These are phyloP conservation scores for Lentinula detonsa DNA, from an alignment of 768 basidiomycete genomes.

Conservation along the genomic window DNA sequence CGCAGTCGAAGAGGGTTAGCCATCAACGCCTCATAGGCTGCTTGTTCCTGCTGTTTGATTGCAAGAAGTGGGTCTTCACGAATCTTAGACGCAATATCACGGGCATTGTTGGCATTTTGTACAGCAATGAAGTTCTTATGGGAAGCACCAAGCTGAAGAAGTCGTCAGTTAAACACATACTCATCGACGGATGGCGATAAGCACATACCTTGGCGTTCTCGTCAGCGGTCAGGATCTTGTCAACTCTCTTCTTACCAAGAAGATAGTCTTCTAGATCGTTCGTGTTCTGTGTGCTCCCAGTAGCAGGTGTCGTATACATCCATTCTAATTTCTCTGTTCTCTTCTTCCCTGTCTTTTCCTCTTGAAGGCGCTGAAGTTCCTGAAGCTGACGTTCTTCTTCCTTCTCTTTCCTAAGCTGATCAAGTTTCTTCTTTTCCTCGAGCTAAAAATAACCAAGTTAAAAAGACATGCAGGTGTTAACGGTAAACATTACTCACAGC, in stretches of 20 bases:
- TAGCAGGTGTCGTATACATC: slow-evolving; percentile 99
- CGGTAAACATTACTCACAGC: slow-evolving; percentile 51
- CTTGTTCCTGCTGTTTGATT: slow-evolving; percentile 97
- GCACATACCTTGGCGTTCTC: slow-evolving; percentile 78
- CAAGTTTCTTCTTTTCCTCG: slow-evolving; percentile 97
- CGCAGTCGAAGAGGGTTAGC: slow-evolving; percentile 81
- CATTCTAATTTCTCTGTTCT: slow-evolving; percentile 93
- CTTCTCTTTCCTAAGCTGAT: slow-evolving; percentile 94
- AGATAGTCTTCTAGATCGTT: slow-evolving; percentile 97
- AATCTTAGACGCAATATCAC: slow-evolving; percentile 90
- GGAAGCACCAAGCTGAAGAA: slow-evolving; percentile 66
- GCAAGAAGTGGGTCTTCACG: slow-evolving; percentile 96
- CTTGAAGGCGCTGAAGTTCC: slow-evolving; percentile 92
- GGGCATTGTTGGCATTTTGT: slow-evolving; percentile 86
- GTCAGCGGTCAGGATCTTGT: slow-evolving; percentile 88
- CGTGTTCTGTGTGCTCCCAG: slow-evolving; percentile 77
- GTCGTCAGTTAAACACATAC: background rate
- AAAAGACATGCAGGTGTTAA: background rate
- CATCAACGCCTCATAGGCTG: slow-evolving; percentile 80
- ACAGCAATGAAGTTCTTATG: slow-evolving; percentile 93
- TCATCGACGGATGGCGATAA: background rate
- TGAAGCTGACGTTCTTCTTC: slow-evolving; percentile 97
- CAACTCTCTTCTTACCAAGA: slow-evolving; percentile 95
- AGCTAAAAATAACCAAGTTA: slow-evolving; percentile 44
- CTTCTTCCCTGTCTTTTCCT: slow-evolving; percentile 93